These are phyloP conservation scores for Haplosporangium sp. DNA, from an alignment of 371 early-diverging fungal species.

Conservation along the genomic window DNA sequence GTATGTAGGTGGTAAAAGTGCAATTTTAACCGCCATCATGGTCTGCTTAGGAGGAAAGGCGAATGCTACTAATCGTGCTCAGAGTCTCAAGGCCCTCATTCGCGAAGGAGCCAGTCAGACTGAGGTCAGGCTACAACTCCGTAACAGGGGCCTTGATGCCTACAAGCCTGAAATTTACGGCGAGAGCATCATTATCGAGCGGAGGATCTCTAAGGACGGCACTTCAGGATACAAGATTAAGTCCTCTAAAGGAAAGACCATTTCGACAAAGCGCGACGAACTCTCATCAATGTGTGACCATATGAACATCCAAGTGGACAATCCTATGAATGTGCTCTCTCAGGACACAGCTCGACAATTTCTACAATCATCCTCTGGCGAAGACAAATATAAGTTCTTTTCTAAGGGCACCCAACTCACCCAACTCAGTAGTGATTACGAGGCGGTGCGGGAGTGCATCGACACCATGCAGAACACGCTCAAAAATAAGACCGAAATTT, in stretches of 20 bases:
- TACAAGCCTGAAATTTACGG: constrained; percentile 86
- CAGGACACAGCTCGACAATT: constrained; percentile 96
- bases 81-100: constrained; percentile 80
- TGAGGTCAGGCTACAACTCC: constrained; percentile 76
- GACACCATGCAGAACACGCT: constrained; percentile 68
- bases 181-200: constrained; percentile 82
- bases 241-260: constrained; percentile 64
- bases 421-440: constrained; percentile 81
- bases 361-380: constrained; percentile 79
- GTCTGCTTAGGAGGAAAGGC: constrained; percentile 95
- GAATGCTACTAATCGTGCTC: constrained; percentile 85
- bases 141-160: constrained; percentile 86
- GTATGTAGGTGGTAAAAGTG: constrained; percentile 88
- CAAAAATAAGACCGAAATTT: constrained; percentile 63
- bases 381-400: constrained; percentile 92
- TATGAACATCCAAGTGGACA: constrained; percentile 90
- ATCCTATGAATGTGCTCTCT: constrained; percentile 91
- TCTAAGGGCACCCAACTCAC: constrained; percentile 87
- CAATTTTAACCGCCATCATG: constrained; percentile 91
- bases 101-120: constrained; percentile 84
- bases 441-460: constrained; percentile 73
- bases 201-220: constrained; percentile 81
- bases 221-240: constrained; percentile 80
- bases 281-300: constrained; percentile 87
- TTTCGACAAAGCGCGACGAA: constrained; percentile 85